Base-by-base conservation (phyloP, 2,329 filamentous ascomycete genomes). In the Septoria linicola region DNA sequence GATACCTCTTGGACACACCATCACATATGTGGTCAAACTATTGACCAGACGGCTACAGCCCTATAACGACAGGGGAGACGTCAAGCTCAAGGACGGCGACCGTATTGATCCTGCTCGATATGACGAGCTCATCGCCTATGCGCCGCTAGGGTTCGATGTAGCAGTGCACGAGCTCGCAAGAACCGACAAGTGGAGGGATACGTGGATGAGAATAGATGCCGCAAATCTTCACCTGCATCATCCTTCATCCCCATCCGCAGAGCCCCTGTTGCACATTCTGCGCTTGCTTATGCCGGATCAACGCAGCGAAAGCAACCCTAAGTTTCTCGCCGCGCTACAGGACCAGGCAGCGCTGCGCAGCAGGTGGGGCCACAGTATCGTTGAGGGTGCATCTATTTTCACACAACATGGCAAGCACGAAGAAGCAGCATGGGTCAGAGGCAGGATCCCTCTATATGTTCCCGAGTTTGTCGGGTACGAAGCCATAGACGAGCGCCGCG, bases 81-180 rank as follows among this genome's bases (percentile, higher is more conserved):
- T 48, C 1, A 35, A 40, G 20, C 35, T 48, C 5, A 21, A 17
- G 1, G 13, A 40, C 5, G 30, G 34, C 13, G 17, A 13, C 3
- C 27, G 41, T 14, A 20, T 60, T 11, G 58, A 60, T 8, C 42
- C 37, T 5, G 14, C 36, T 17, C 39, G 49, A 10, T 58, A 44
- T 21, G 53, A 60, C 8, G 54, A 41, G 19, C 48, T 56, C 23
- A 37, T 35, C n/a, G 16, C 42, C 6, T 20, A 10, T 21, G 17
- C 19, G 35, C n/a, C 34, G 3, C 14, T 4, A 6, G 3, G n/a
- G 8, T 36, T 36, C 14, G 34, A n/a, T 8, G 14, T 36, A 8
- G 34, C 14, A 14, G 4, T n/a, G n/a, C n/a, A n/a, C n/a, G n/a
- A n/a, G n/a, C n/a, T n/a, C n/a, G n/a, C n/a, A n/a, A n/a, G n/a